A percentile compares a stretch with the other conserved stretches of the same genome.
These are phyloP conservation scores for Ustilago sp. DNA, from an alignment of 1,284 basidiomycete species.

Conservation along the genomic window DNA sequence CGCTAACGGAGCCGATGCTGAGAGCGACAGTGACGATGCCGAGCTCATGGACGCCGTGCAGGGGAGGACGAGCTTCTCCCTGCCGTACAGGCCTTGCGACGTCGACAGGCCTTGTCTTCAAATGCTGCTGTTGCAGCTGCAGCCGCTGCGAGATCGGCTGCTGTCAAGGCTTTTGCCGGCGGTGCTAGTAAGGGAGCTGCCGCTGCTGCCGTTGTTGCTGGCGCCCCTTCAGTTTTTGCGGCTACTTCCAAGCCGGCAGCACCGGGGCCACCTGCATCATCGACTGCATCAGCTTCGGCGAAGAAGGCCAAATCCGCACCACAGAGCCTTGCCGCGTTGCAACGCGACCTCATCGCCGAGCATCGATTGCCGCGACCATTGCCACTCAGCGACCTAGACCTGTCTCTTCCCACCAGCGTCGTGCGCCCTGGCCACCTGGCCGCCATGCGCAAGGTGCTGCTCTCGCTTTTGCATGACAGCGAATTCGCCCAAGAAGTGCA, in stretches of 20 bases:
- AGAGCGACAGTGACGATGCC: conserved; percentile 38
- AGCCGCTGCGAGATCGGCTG: conserved; percentile 4
- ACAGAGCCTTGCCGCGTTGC: conserved; percentile 17
- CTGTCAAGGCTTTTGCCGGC: conserved; percentile 6
- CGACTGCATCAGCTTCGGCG: conserved; percentile 9
- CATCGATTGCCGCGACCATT: conserved; percentile 22
- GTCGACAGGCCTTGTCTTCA: conserved; percentile 21
- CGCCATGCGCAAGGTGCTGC: conserved; percentile 35
- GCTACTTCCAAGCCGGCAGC: conserved; percentile 1
- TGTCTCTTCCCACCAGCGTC: conserved; percentile 15
- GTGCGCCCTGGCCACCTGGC: conserved; percentile 39
- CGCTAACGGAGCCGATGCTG: conserved; percentile 13
- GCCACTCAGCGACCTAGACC: conserved; percentile 26
- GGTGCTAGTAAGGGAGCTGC: neutral
- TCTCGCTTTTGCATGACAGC: conserved; percentile 30
- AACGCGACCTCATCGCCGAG: conserved; percentile 37
- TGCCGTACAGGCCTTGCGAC: conserved; percentile 35
- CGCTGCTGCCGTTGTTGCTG: neutral
- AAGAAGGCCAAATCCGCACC: conserved; percentile 13
- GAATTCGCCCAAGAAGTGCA: conserved; percentile 30
- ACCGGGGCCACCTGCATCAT: neutral
- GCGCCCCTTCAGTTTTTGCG: conserved; percentile 3
- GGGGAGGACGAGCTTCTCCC: conserved; percentile 37
- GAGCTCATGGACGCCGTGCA: conserved; percentile 31
- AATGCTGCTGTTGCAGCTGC: conserved; percentile 23